These are phyloP conservation scores for Pleurotus cornucopiae DNA, from an alignment of 768 basidiomycete species.

Conservation along the genomic window DNA sequence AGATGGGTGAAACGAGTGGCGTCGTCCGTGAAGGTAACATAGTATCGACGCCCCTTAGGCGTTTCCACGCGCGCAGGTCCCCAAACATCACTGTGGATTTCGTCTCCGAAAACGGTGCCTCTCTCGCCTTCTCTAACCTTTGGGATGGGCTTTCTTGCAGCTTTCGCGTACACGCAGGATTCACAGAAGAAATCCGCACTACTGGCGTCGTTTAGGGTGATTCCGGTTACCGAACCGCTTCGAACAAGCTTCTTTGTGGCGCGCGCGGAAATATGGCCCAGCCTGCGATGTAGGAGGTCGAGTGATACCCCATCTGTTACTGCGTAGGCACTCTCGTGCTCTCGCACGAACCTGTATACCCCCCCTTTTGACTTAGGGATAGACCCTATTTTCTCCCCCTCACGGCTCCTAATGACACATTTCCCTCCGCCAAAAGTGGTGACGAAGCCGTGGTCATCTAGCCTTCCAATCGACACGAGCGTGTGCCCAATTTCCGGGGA, in stretches of 20 bases:
- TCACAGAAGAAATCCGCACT: constrained; percentile 31
- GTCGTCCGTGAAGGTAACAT: constrained; percentile 34
- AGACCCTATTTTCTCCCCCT: constrained; percentile 16
- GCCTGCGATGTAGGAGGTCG: constrained; percentile 23
- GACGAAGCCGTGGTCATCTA: constrained; percentile 27
- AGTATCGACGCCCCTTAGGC: constrained; percentile 23
- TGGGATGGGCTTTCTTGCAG: constrained; percentile 26
- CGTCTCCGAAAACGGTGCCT: constrained; percentile 25
- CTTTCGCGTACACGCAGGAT: constrained; percentile 40
- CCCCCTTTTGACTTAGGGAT: constrained; percentile 19
- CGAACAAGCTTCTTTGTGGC: constrained; percentile 12
- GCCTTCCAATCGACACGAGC: constrained; percentile 28
- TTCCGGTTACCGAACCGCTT: no score
- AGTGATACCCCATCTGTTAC: constrained; percentile 19
- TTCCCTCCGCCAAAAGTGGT: constrained; percentile 23
- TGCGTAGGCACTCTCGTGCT: constrained; percentile 1
- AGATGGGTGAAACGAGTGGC: constrained; percentile 20
- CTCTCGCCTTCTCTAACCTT: constrained; percentile 19
- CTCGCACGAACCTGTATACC: constrained; percentile 22
- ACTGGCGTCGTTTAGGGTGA: no score
- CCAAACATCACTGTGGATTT: constrained; percentile 40
- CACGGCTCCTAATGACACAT: constrained; percentile 17
- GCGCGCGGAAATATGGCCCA: background rate
- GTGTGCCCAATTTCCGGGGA: constrained; percentile 33
- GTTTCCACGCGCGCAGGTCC: constrained; percentile 31